phyloP scores from a whole-genome alignment of 2,329 filamentous ascomycete species.

The Fusarium mexicanum region DNA sequence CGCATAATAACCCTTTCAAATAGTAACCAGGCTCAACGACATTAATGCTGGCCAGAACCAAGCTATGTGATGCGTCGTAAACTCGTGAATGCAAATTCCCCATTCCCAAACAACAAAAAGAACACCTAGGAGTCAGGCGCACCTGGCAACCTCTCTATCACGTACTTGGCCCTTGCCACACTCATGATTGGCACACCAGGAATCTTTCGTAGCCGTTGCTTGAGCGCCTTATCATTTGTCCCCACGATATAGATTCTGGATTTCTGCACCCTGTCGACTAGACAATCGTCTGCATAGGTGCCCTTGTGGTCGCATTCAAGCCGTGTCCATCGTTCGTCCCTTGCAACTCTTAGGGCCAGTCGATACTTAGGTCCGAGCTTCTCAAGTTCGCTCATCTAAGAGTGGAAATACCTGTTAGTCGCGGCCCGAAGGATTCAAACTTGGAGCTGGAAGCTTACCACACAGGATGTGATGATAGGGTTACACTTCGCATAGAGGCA shows the following conservation, averaged over 20 bases:
- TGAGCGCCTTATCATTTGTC: slow-evolving; percentile 81
- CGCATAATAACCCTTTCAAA: neutral
- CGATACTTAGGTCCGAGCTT: slow-evolving; percentile 91
- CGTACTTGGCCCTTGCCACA: slow-evolving; percentile 89
- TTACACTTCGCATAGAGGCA: slow-evolving; percentile 91
- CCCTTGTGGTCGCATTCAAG: slow-evolving; percentile 92
- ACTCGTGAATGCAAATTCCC: slow-evolving; percentile 31
- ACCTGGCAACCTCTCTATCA: slow-evolving; percentile 90
- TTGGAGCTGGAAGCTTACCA: slow-evolving; percentile 42
- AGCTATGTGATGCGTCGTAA: slow-evolving; percentile 15
- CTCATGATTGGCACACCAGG: slow-evolving; percentile 77
- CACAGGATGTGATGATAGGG: slow-evolving; percentile 80
- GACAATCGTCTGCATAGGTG: slow-evolving; percentile 82
- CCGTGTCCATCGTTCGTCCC: slow-evolving; percentile 89
- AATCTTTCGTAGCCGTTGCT: slow-evolving; percentile 81
- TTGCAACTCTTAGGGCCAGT: slow-evolving; percentile 83
- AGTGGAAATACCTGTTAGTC: neutral
- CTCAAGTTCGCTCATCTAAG: slow-evolving; percentile 75
- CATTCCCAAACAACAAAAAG: slow-evolving; percentile 15
- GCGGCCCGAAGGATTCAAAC: neutral
- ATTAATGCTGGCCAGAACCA: neutral
- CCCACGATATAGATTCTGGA: slow-evolving; percentile 82
- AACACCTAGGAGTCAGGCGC: slow-evolving; percentile 68
- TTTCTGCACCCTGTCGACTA: slow-evolving; percentile 78
- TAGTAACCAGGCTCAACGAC: neutral